A percentile compares a stretch with the other conserved stretches of the same genome.
Conservation (phyloP, 345 rosid genomes). For the Citrus medica region DNA sequence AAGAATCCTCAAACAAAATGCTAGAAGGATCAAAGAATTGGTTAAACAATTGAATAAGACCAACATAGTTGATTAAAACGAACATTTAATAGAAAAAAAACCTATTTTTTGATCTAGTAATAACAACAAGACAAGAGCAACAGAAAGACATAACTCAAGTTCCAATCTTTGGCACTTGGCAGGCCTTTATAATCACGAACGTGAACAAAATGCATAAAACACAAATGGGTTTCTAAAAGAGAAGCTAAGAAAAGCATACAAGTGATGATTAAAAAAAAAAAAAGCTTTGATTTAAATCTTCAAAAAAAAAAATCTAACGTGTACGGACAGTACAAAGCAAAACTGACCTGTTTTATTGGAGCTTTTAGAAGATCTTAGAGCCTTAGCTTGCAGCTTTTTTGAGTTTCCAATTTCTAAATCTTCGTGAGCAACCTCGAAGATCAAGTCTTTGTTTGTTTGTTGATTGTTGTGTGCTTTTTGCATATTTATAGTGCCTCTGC, state of each 20-base stretch:
- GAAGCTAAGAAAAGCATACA: background rate
- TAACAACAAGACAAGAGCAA: background rate
- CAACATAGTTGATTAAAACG: background rate
- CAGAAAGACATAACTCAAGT: background rate
- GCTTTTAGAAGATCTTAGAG: background rate
- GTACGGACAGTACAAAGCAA: conserved; percentile 9
- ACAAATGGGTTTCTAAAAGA: background rate
- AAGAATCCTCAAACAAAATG: background rate
- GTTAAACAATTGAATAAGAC: background rate
- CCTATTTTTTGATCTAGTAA: background rate
- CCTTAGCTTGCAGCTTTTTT: background rate
- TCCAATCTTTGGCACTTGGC: background rate
- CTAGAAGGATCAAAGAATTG: background rate
- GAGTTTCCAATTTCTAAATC: background rate
- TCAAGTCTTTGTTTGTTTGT: background rate
- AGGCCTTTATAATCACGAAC: background rate
- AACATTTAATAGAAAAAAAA: background rate
- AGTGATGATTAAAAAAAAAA: background rate
- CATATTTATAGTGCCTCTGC: background rate
- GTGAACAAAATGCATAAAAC: background rate
- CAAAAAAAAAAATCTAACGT: background rate
- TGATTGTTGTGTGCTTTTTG: background rate
- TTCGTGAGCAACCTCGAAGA: background rate
- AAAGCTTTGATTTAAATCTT: background rate
- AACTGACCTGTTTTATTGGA: conserved; percentile 6